Base-by-base conservation (phyloP, 2,329 filamentous ascomycete genomes). In the Emmonsiellopsis sp. region DNA sequence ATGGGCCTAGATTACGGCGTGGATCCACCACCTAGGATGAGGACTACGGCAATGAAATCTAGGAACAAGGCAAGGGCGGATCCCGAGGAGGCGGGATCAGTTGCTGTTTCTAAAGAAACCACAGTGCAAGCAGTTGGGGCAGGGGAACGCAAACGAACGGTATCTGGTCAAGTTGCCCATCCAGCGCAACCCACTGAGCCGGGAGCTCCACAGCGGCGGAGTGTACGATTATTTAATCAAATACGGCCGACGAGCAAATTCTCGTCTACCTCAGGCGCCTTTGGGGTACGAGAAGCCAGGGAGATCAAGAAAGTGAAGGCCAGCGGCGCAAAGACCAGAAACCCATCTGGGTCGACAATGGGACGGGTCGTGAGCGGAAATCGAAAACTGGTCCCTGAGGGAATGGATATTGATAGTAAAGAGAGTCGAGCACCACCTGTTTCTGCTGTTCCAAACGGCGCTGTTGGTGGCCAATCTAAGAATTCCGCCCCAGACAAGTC, bases 351-450 rank as follows among this genome's bases (percentile, higher is more conserved):
- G 13, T 82, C 87, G 3, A 89, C 87, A 4, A 87, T 94, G 40
- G 89, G 89, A 15, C 82, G 91, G 62, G 88, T 92, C 53, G 89
- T 95, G 44, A 95, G 90, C 67, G 91, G 90, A 20, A 95, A 93
- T 67, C 81, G 91, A 54, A 96, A 93, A 67, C 84, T 84, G 2
- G 80, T 86, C n/a, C 58, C 59, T 50, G 82, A 86, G 56, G 75
- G 76, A 40, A 80, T 84, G 73, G 87, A 92, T 53, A 69, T 84
- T 35, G 86, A 93, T 56, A 75, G 80, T 16, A 86, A 82, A 61
- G 87, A 90, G 59, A 61, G 67, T 49, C 67, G 71, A 42, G 64
- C 67, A 13, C 59, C 66, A 32, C 70, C 71, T 50, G 62, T 68
- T 50, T 61, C 69, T 30, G 58, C 57, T 15, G 55, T 47, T 15